Base-by-base conservation (phyloP, 306 rosid species). In the Lotus japonicus region DNA sequence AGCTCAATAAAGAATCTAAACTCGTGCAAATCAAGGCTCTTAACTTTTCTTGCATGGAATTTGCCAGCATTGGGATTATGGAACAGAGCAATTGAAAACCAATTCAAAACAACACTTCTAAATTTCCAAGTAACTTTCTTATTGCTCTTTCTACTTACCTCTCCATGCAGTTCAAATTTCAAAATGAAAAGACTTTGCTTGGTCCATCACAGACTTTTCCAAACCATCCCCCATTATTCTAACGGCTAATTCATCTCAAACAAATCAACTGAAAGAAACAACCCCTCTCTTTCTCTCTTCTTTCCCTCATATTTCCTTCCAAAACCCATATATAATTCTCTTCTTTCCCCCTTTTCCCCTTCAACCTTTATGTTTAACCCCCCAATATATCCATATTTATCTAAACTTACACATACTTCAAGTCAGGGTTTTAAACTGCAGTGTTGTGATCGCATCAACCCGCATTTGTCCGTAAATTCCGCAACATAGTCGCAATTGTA, bases 41-140 rank as follows among this genome's bases (percentile, higher is more conserved):
- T 21, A 21, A 21, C 26, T 21, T 21, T 21, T 21, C 26, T 21
- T 21, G 31, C 2, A 26, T 49, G 45, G 45, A 33, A 65, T 44
- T 49, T 49, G 58, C 14, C 11, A 31, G 58, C 48, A 17, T 7
- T 70, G 75, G 39, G 12, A 56, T 26, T 69, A 42, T 46, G 44
- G 49, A 17, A 13, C 61, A 3, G 6, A 21, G 28, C 13, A 50
- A 28, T 13, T 45, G 51, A 45, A 16, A 45, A n/a, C 18, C 8
- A n/a, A 12, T 45, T 45, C 52, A 16, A 35, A 35, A 2, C 18
- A 19, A 3, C 23, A 53, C 31, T 19, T 53, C 38, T 23, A 54
- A 73, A 54, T 44, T 64, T 73, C 73, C 60, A 0, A 0, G 73
- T 12, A 74, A 46, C 73, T 74, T 56, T 46, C 31, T 9, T 33